Evolutionary conservation across 2,329 filamentous ascomycete species (phyloP), one percentile per base, ranked within the genome.

Genomic region (Fusarium sp.): DNA sequence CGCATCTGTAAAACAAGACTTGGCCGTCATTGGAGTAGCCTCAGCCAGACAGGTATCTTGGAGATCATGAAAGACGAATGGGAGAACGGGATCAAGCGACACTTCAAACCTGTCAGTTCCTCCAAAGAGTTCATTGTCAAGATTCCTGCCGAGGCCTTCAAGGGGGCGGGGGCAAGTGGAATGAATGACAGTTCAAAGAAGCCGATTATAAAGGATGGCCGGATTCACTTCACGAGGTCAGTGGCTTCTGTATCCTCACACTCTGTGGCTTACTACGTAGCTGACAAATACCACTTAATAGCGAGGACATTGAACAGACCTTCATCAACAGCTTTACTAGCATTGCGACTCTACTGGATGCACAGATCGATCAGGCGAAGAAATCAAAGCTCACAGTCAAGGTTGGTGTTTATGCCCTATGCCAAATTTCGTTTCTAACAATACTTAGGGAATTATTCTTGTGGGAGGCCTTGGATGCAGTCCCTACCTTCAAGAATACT

Each of bases 381-480:
- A 36, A n/a, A 8, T 36, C 34, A 36, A 36, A 36, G 13, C 34
- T 36, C n/a, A n/a, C n/a, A n/a, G 34, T 36, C 34, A 36, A 36
- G 34, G 34, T 36, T n/a, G n/a, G n/a, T n/a, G n/a, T n/a, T n/a
- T n/a, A n/a, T n/a, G n/a, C n/a, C n/a, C n/a, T n/a, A n/a, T n/a
- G n/a, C n/a, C n/a, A n/a, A n/a, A n/a, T n/a, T n/a, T n/a, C n/a
- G n/a, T n/a, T n/a, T n/a, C n/a, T n/a, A 36, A 36, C 15, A 12
- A 16, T 36, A 4, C 20, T 2, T 20, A 56, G 53, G 53, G 53
- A 1, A 56, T 56, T 4, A 50, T 56, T 2, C 53, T 56, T 16
- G 42, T 56, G 9, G 53, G 53, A 5, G 53, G 53, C 4, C 9
- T 56, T 1, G 53, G 53, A 2, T 56, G 33, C n/a, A 56, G 53